A percentile compares a stretch with the other conserved stretches of the same genome.
phyloP scores from a whole-genome alignment of 257 asterid genomes.

The Fraxinus anomala region DNA sequence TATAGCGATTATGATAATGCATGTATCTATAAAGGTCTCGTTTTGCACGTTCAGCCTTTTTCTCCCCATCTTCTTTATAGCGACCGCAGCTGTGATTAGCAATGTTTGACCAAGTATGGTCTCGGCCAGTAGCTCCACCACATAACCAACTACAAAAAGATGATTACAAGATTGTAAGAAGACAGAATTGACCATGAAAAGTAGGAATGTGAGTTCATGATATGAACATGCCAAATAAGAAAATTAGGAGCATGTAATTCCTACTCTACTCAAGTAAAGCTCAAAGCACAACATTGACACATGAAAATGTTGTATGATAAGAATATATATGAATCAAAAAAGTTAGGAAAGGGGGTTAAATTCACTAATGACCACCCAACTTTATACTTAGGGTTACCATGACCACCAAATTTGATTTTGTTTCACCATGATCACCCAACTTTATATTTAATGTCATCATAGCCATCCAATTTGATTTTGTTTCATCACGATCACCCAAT shows the following conservation, averaged over 20 bases:
- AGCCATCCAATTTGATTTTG: too few species aligned
- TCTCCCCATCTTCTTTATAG: conserved; percentile 66
- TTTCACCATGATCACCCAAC: too few species aligned
- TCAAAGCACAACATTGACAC: background rate
- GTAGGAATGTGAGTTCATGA: background rate
- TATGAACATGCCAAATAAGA: background rate
- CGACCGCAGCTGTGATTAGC: conserved; percentile 93
- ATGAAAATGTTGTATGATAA: background rate
- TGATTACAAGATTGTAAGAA: conserved; percentile 17
- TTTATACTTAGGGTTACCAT: too few species aligned
- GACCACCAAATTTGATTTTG: too few species aligned
- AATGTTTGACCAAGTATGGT: conserved; percentile 74
- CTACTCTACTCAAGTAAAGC: conserved; percentile 1
- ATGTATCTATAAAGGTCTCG: conserved; percentile 81
- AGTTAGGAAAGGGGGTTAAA: too few species aligned
- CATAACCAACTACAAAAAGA: conserved; percentile 73
- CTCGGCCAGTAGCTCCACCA: conserved; percentile 90
- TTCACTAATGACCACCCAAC: too few species aligned
- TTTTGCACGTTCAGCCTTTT: conserved; percentile 74
- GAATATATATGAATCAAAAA: background rate
- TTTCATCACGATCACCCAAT: too few species aligned
- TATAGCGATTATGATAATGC: conserved; percentile 91
- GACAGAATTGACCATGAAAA: background rate
- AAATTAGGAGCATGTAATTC: background rate
- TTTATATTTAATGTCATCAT: too few species aligned